Conservation (phyloP, 305 asterid species). For the Stenogyne calaminthoides region DNA sequence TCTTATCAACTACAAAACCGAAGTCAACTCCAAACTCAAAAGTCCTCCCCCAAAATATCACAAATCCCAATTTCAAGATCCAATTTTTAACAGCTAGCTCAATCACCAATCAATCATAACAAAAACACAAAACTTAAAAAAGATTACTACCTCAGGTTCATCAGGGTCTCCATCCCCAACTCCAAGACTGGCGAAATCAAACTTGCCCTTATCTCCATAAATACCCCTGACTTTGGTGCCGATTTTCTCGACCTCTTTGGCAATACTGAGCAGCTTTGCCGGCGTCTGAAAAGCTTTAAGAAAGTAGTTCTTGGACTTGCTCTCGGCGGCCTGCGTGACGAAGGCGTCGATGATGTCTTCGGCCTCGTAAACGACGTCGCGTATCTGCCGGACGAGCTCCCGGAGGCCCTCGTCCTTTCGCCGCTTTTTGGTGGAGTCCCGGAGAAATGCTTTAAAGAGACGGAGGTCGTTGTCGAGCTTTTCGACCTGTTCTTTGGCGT, state of each 20-base stretch:
- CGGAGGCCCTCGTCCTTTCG: constrained; percentile 39
- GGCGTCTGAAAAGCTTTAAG: constrained; percentile 22
- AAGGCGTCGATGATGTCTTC: constrained; percentile 49
- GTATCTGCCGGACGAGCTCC: constrained; percentile 39
- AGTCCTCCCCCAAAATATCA: no score
- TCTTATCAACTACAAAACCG: no score
- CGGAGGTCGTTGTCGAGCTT: constrained; percentile 40
- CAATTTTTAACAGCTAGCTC: neutral
- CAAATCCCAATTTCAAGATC: no score
- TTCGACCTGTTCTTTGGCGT: constrained; percentile 37
- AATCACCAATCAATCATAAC: no score
- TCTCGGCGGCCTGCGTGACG: constrained; percentile 41
- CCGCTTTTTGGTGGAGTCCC: constrained; percentile 43
- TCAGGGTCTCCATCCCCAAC: constrained; percentile 30
- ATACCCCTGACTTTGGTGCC: constrained; percentile 29
- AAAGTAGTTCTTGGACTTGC: constrained; percentile 31
- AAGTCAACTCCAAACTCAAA: no score
- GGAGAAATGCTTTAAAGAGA: constrained; percentile 45
- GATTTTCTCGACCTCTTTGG: constrained; percentile 32
- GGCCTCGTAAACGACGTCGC: constrained; percentile 49
- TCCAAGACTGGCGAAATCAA: constrained; percentile 27
- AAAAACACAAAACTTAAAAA: no score
- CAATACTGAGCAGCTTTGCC: constrained; percentile 30
- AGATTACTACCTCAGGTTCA: constrained; percentile 28
- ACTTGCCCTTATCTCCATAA: constrained; percentile 33